These are phyloP conservation scores for Pelargonium fulgidum DNA, from an alignment of 441 rosid genomes.

Conservation along the genomic window DNA sequence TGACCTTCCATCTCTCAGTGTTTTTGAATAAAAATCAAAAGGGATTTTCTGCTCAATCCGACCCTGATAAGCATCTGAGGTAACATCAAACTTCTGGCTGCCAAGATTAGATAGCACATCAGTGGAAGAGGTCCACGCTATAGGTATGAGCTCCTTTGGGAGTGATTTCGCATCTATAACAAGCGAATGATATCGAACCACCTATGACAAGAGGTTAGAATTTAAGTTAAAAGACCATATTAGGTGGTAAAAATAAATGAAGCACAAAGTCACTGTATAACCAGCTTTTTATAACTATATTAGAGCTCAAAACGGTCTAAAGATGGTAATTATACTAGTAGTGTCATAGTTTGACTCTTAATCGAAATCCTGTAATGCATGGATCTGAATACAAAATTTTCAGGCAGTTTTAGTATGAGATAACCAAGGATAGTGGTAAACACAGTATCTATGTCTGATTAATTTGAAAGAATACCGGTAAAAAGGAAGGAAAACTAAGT, in stretches of 20 bases:
- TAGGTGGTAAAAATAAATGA: neutral
- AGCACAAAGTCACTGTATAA: neutral
- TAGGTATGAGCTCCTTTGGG: conserved; percentile 73
- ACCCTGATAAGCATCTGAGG: conserved; percentile 26
- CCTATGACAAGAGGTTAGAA: conserved; percentile 40
- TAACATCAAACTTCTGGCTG: conserved; percentile 29
- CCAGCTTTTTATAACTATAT: neutral
- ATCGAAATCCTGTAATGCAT: neutral
- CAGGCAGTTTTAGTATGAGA: no score
- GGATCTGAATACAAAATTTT: no score
- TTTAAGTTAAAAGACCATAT: conserved; percentile 3
- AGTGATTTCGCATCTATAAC: conserved; percentile 69
- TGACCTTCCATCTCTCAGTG: conserved; percentile 28
- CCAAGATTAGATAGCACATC: conserved; percentile 49
- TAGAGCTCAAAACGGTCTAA: no score
- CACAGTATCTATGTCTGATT: neutral
- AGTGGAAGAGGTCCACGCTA: conserved; percentile 75
- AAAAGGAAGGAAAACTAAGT: neutral
- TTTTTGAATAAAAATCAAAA: conserved; percentile 25
- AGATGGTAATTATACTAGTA: no score
- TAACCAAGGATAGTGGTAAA: neutral
- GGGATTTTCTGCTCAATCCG: conserved; percentile 25
- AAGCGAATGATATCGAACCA: conserved; percentile 92
- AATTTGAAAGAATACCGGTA: no score
- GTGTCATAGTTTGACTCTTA: neutral